Evolutionary conservation across 768 basidiomycete species (phyloP).

Genomic region (Grammothele lineata): DNA sequence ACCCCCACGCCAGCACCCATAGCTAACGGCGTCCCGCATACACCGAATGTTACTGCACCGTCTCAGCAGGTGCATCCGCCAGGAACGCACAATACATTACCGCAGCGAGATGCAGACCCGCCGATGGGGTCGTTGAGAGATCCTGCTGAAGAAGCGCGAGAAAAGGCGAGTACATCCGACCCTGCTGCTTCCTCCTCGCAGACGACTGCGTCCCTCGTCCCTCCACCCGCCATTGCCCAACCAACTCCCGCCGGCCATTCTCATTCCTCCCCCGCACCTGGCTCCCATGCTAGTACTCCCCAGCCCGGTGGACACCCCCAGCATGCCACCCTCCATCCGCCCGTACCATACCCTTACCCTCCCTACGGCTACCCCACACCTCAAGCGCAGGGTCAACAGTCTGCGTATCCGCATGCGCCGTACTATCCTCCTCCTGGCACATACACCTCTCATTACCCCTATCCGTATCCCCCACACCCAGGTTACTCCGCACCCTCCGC

Average conservation of each 20-base stretch:
- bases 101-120: constrained; percentile 11
- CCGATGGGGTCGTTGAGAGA: constrained; percentile 22
- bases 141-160: constrained; percentile 7
- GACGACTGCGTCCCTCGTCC: neutral
- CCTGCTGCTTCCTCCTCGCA: constrained; percentile 1
- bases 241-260: neutral
- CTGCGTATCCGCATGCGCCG: constrained; percentile 62
- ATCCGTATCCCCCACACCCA: constrained; percentile 25
- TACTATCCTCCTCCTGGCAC: constrained; percentile 50
- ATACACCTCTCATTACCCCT: constrained; percentile 41
- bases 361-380: constrained; percentile 46
- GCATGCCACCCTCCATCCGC: constrained; percentile 14
- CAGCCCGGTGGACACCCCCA: constrained; percentile 9
- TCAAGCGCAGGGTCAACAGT: constrained; percentile 28
- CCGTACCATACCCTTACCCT: constrained; percentile 43
- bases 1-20: neutral
- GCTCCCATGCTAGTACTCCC: constrained; percentile 15
- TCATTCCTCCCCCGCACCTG: constrained; percentile 16
- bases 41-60: constrained; percentile 12
- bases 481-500: constrained; percentile 23
- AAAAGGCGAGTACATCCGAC: constrained; percentile 2
- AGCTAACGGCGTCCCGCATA: constrained; percentile 13
- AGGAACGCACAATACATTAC: neutral
- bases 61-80: constrained; percentile 20
- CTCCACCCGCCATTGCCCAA: neutral